These are phyloP conservation scores for Boletus sp. DNA, from an alignment of 768 basidiomycete genomes.

Conservation along the genomic window DNA sequence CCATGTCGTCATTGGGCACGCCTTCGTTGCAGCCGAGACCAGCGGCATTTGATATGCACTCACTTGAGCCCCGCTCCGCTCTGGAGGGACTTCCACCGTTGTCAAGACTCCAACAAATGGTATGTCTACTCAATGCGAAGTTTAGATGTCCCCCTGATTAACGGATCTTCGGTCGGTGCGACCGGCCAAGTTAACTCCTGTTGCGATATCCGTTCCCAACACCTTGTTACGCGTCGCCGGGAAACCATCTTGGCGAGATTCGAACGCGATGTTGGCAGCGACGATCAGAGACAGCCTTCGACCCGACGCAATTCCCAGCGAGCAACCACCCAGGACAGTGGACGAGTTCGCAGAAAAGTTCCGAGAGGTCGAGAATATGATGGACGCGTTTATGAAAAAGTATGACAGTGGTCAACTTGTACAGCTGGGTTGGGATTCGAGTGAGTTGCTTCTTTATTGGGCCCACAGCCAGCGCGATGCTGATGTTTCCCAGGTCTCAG, in stretches of 20 bases:
- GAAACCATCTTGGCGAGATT: neutral
- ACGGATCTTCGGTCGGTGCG: neutral
- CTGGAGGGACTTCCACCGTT: conserved; percentile 6
- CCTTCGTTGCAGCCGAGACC: neutral
- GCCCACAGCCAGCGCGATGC: neutral
- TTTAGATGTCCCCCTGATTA: neutral
- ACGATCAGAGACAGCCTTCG: conserved; percentile 13
- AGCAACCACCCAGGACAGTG: conserved; percentile 16
- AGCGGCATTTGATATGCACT: neutral
- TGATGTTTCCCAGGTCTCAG: conserved; percentile 10
- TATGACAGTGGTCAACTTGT: conserved; percentile 20
- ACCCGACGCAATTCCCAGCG: neutral
- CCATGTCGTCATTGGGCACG: neutral
- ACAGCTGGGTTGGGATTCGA: conserved; percentile 26
- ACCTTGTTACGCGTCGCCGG: neutral
- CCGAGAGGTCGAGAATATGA: conserved; percentile 13
- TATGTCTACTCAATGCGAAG: neutral
- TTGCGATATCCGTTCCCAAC: neutral
- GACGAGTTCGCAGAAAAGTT: conserved; percentile 24
- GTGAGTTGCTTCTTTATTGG: conserved; percentile 9
- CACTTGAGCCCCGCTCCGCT: neutral
- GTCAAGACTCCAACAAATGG: neutral
- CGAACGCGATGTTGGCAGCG: conserved; percentile 2
- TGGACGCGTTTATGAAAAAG: conserved; percentile 18
- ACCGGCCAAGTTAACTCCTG: neutral